Conservation (phyloP, 805 yeast species). For the Candida caryicola region DNA sequence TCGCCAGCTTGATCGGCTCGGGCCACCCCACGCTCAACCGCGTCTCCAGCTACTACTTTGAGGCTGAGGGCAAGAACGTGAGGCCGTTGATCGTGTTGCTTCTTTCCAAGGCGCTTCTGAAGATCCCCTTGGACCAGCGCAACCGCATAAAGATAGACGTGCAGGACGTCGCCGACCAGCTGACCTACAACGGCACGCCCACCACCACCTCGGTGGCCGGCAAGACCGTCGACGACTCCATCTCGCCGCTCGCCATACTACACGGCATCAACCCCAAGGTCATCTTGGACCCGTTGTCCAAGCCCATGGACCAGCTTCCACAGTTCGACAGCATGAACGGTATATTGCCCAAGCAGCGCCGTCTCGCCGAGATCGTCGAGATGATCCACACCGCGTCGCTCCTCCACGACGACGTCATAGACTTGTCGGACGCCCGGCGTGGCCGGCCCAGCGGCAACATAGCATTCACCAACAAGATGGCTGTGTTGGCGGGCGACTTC, state of each 20-base stretch:
- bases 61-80: conserved; percentile 93
- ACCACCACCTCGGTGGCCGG: conserved; percentile 55
- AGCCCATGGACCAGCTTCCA: conserved; percentile 73
- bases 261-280: conserved; percentile 89
- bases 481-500: conserved; percentile 95
- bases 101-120: conserved; percentile 74
- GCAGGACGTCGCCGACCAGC: conserved; percentile 65
- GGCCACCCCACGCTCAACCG: conserved; percentile 92
- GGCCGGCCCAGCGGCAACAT: conserved; percentile 89
- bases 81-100: conserved; percentile 87
- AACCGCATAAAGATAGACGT: conserved; percentile 60
- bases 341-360: conserved; percentile 88
- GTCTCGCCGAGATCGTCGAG: conserved; percentile 95
- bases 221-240: conserved; percentile 55
- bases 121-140: conserved; percentile 69
- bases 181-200: conserved; percentile 59
- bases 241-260: conserved; percentile 78
- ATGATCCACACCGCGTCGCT: conserved; percentile 97
- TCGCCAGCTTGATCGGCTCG: conserved; percentile 81
- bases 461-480: conserved; percentile 96
- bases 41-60: conserved; percentile 92
- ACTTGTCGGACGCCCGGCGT: conserved; percentile 81
- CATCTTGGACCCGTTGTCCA: conserved; percentile 76
- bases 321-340: conserved; percentile 60
- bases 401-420: conserved; percentile 96